Base-by-base conservation (phyloP, 805 yeast species). In the Barnettozyma botsteinii region DNA sequence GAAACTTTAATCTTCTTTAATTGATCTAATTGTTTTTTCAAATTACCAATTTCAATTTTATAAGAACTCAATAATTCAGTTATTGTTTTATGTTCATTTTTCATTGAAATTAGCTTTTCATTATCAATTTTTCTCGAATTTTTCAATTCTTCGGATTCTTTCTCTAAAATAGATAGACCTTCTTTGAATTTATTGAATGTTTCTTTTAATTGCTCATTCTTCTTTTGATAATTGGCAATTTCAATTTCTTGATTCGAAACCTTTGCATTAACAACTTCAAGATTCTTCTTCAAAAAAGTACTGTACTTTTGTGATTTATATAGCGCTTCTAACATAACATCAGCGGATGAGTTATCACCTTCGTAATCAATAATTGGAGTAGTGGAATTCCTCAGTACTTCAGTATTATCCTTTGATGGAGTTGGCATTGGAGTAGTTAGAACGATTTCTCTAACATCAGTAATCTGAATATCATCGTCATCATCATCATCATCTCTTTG, bases 291-390 rank as follows among this genome's bases (percentile, higher is more conserved):
- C 33, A 65, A 52, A 22, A 37, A 52, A 4, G 59, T 42, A 40
- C 67, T 64, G 14, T 63, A 53, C 33, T 53, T 59, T 40, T 66
- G 70, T 1, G 68, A 64, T 42, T 64, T 65, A 17, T 53, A 58
- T 21, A 67, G 61, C 0, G 70, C 70, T 30, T 64, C 68, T 27
- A 67, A 38, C 18, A 67, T 46, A 18, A 65, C 62, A 45, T 63
- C 69, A 33, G 60, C 59, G 7, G 66, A 57, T 1, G 61, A 37
- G 17, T 39, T 31, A n/a, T 44, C 48, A 19, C 24, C 33, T 10
- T 29, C 23, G 10, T 14, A 28, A 12, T 33, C 35, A 28, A 12
- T 15, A 15, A 20, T n/a, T n/a, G 23, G 11, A 18, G 8, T 19
- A 15, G 9, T 20, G 6, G 19, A 2, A 19, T 18, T 28, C 21